These are phyloP conservation scores for Aquilaria yunnanensis DNA, from an alignment of 345 rosid genomes.

Conservation along the genomic window DNA sequence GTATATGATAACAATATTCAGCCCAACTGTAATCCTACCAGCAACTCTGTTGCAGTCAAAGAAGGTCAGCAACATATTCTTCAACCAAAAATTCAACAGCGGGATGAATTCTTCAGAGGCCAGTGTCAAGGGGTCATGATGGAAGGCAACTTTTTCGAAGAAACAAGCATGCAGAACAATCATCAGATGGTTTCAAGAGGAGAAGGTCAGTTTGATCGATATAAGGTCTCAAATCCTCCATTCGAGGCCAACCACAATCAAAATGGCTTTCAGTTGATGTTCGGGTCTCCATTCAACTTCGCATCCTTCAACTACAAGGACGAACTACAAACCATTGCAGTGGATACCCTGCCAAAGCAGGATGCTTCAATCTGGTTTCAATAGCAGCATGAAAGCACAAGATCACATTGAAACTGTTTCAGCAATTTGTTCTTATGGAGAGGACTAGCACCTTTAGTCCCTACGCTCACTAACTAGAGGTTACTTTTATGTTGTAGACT, in stretches of 20 bases:
- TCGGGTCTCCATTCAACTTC: constrained; percentile 60
- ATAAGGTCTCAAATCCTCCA: constrained; percentile 34
- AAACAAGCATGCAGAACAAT: constrained; percentile 37
- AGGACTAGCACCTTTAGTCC: neutral
- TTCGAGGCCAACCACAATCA: constrained; percentile 34
- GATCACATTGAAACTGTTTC: neutral
- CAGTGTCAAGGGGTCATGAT: constrained; percentile 43
- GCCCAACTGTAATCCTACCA: constrained; percentile 24
- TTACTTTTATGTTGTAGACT: neutral
- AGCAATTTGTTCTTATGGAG: constrained; percentile 3
- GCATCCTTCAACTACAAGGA: constrained; percentile 64
- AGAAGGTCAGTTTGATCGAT: constrained; percentile 38
- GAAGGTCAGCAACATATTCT: constrained; percentile 38
- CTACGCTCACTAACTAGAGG: neutral
- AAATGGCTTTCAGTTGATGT: constrained; percentile 44
- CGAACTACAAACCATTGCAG: constrained; percentile 46
- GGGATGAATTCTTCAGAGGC: constrained; percentile 37
- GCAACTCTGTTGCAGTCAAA: constrained; percentile 14
- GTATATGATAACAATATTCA: constrained; percentile 61
- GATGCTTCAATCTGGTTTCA: constrained; percentile 71
- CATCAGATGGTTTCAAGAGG: constrained; percentile 48
- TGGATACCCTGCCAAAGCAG: constrained; percentile 57
- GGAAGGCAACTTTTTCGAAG: constrained; percentile 51
- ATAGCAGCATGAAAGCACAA: constrained; percentile 8
- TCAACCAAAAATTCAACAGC: constrained; percentile 50